Evolutionary conservation across 2,329 filamentous ascomycete species (phyloP).

Genomic region (Colletotrichum tamarilloi): DNA sequence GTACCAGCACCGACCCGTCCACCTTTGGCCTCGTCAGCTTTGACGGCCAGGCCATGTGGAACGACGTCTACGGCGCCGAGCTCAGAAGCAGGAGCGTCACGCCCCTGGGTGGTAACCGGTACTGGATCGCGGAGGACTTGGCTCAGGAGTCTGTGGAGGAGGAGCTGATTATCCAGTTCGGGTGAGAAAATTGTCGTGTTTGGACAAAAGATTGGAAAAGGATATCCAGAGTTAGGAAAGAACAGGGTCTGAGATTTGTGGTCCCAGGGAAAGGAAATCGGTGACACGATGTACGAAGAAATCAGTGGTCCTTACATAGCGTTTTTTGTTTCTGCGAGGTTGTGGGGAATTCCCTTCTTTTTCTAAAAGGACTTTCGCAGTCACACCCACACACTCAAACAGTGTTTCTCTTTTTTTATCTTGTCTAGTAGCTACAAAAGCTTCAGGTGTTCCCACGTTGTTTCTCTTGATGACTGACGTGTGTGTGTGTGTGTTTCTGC

Average conservation of each 20-base stretch:
- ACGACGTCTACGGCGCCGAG: constrained; percentile 22
- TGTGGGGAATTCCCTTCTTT: neutral
- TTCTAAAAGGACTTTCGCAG: neutral
- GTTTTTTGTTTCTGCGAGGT: neutral
- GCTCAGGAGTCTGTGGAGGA: neutral
- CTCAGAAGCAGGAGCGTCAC: neutral
- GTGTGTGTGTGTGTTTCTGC: neutral
- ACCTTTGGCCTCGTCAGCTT: constrained; percentile 26
- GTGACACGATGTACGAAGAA: neutral
- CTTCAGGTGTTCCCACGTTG: neutral
- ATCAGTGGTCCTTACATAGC: neutral
- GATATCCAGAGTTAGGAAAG: neutral
- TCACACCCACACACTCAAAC: neutral
- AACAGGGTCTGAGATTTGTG: neutral
- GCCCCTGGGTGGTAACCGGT: constrained; percentile 12
- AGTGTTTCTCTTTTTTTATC: neutral
- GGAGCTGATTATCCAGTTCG: constrained; percentile 13
- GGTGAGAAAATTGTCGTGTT: neutral
- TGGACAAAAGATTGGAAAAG: neutral
- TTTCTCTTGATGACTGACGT: neutral
- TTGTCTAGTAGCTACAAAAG: neutral
- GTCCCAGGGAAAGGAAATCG: neutral
- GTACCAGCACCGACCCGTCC: constrained; percentile 23
- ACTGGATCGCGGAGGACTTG: constrained; percentile 22
- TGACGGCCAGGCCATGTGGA: constrained; percentile 25